Conservation (phyloP, 805 yeast genomes). For the Cyberlindnera saturnus region DNA sequence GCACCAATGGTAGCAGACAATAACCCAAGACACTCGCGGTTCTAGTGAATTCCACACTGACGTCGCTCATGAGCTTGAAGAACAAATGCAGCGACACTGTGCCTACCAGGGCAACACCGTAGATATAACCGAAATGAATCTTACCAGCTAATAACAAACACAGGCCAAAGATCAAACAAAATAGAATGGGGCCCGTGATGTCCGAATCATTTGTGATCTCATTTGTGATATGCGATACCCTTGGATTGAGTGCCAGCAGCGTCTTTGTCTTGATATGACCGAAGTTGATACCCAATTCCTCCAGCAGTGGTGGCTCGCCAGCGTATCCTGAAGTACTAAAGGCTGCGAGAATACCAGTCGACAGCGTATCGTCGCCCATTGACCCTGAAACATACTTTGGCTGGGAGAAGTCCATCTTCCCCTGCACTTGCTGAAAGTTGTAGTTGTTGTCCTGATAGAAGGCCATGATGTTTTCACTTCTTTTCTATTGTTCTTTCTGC, state of each 20-base stretch:
- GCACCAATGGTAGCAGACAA: conserved; percentile 84
- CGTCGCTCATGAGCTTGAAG: conserved; percentile 79
- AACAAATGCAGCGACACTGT: conserved; percentile 77
- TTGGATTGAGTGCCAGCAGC: conserved; percentile 76
- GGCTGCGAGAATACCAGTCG: conserved; percentile 82
- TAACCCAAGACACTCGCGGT: conserved; percentile 93
- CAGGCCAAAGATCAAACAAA: conserved; percentile 82
- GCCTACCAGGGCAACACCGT: conserved; percentile 93
- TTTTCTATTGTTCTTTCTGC: no score
- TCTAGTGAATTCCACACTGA: conserved; percentile 46
- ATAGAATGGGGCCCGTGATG: conserved; percentile 90
- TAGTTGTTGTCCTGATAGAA: neutral
- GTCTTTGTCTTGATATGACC: conserved; percentile 82
- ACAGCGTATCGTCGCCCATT: conserved; percentile 36
- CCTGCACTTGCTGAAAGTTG: conserved; percentile 21
- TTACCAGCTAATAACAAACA: conserved; percentile 82
- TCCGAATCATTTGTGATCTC: conserved; percentile 86
- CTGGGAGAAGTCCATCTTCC: conserved; percentile 29
- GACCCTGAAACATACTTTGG: conserved; percentile 18
- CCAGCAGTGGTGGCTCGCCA: conserved; percentile 88
- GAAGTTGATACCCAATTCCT: conserved; percentile 91
- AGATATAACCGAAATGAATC: conserved; percentile 93
- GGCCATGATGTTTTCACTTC: neutral
- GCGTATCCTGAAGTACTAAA: conserved; percentile 90
- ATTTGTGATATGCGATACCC: conserved; percentile 41